Base-by-base conservation (phyloP, 257 asterid species). In the Solanum ossicruentum region DNA sequence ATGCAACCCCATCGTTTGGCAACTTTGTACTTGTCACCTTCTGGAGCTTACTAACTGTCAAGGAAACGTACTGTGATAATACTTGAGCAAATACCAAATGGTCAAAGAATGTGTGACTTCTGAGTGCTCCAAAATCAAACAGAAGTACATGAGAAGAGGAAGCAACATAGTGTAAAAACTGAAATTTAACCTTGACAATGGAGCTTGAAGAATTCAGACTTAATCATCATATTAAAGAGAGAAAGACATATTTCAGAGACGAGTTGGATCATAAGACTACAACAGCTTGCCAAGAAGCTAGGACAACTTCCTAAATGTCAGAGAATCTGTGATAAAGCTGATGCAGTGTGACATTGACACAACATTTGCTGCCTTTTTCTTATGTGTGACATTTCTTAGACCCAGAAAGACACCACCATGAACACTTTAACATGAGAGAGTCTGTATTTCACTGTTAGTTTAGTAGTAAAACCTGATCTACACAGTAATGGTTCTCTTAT, bases 11-110 rank as follows among this genome's bases (percentile, higher is more conserved):
- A 95, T 86, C 89, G 89, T 89, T 87, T 95, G 45, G 99, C 98
- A 89, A 95, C 98, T 91, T 89, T 92, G 87, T 92, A 95, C 86
- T 95, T 97, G 88, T 95, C 98, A 85, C 99, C 97, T 91, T 93
- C 94, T 55, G 98, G 98, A 91, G 92, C 91, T 83, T 97, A 90
- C 71, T 86, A 55, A 84, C 85, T 88, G 88, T 95, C 93, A 95
- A 97, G 95, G 97, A 90, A 83, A 58, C 84, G 82, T 89, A 85
- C 66, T 73, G 55, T 47, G 17, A 83, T 69, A 26, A 41, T 57
- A 82, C 80, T 70, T 10, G 60, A 70, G 83, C 83, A 86, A 57
- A 70, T 45, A 69, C n/a, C 43, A 67, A 78, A 16, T 16, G 47
- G 61, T 69, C 70, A 69, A 69, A 51, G 85, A 71, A 83, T 32